Evolutionary conservation across 164 flowering plant species (phyloP).

Genomic region (Vitis cinerea): DNA sequence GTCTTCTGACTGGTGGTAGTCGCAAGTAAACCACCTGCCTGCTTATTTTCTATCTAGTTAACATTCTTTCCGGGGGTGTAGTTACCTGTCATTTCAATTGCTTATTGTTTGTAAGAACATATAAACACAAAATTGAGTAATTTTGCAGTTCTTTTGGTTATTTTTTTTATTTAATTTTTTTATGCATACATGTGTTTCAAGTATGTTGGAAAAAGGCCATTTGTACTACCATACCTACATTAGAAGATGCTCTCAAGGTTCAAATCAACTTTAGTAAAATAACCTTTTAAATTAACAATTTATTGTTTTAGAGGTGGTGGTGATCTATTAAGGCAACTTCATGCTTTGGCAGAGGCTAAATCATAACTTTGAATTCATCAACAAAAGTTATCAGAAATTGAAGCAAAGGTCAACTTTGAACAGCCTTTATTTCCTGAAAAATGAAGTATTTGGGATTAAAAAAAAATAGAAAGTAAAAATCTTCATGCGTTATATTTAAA

Average conservation of each 20-base stretch:
- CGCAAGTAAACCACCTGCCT: constrained; percentile 63
- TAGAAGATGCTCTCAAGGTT: neutral
- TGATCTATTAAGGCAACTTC: constrained; percentile 71
- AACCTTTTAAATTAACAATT: constrained; percentile 14
- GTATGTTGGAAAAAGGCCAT: too few species aligned
- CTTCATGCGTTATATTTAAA: too few species aligned
- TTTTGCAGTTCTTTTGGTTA: neutral
- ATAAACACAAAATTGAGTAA: neutral
- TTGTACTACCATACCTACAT: too few species aligned
- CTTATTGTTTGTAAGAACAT: too few species aligned
- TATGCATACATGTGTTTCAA: neutral
- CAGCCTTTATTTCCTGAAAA: too few species aligned
- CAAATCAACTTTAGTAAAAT: neutral
- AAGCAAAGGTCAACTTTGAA: constrained; percentile 55
- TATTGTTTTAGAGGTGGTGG: constrained; percentile 71
- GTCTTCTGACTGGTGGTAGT: constrained; percentile 96
- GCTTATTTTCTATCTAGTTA: neutral
- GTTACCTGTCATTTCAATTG: too few species aligned
- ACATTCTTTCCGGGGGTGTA: neutral
- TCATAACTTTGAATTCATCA: constrained; percentile 60
- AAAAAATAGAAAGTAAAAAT: too few species aligned
- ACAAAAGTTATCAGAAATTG: constrained; percentile 64
- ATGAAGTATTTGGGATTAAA: too few species aligned
- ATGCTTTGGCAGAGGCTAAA: constrained; percentile 71
- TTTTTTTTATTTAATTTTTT: neutral